These are phyloP conservation scores for Phaseolus lunatus DNA, from an alignment of 306 rosid species.

Conservation along the genomic window DNA sequence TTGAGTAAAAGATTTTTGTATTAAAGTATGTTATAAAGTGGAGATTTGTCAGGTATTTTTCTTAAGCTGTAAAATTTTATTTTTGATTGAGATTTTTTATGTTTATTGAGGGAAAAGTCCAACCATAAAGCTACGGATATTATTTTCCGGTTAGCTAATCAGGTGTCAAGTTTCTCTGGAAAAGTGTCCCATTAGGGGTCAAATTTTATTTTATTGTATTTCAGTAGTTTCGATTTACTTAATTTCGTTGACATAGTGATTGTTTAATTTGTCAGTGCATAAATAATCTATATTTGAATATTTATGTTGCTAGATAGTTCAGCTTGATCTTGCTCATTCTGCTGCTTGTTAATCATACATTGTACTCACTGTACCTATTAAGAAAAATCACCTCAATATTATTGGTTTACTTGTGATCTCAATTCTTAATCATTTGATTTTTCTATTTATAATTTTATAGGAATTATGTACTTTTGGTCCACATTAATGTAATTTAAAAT, in stretches of 20 bases:
- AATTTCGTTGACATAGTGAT: constrained; percentile 47
- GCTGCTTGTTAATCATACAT: not conserved
- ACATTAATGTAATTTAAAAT: no score
- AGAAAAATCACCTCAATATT: no score
- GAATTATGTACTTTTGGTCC: no score
- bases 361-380: no score
- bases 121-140: constrained; percentile 68
- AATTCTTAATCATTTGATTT: no score
- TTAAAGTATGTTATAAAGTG: constrained; percentile 59
- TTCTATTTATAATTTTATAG: no score
- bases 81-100: constrained; percentile 54
- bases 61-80: constrained; percentile 69
- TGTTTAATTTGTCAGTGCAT: constrained; percentile 51
- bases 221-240: constrained; percentile 48
- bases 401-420: no score
- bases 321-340: not conserved
- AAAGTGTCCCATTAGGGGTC: constrained; percentile 55
- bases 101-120: constrained; percentile 54
- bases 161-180: constrained; percentile 47
- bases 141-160: constrained; percentile 56
- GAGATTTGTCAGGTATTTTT: constrained; percentile 56
- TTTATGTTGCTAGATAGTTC: not conserved
- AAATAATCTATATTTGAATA: constrained; percentile 31
- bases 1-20: constrained; percentile 55
- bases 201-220: constrained; percentile 52